Evolutionary conservation across 179 eudicot species (phyloP), one percentile per base, ranked within the genome.

Genomic region (Pouteria campechiana): DNA sequence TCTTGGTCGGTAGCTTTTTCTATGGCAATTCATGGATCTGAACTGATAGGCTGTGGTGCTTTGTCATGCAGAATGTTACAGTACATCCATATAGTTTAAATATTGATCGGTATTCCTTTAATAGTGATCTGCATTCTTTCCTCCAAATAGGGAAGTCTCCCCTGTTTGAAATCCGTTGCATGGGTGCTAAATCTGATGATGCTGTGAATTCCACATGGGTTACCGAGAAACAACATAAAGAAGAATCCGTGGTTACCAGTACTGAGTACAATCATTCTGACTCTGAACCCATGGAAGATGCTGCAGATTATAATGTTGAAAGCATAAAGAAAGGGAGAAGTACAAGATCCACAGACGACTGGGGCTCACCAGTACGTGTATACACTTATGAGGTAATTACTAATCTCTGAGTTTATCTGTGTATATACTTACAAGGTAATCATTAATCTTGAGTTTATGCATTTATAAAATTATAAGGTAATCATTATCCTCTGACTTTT

Each of bases 301-400:
- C 64, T 1, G 42, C 47, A 17, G 66, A 60, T 27, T 50, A 32
- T 54, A 45, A 17, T 34, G 48, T 40, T 19, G 28, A 48, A 14
- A 58, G 32, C 24, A 24, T 60, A 44, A 61, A 57, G 61, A 74
- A 48, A 44, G 52, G 50, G 53, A 54, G 58, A 54, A 29, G 37
- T 30, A 46, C 43, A 15, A 50, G 16, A 48, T 33, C 52, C 45
- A 19, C 15, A 36, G 63, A 52, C 28, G 60, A 42, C 47, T 60
- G 60, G 51, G 60, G 55, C 46, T 60, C 67, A 23, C 93, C 89
- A 0, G 43, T 82, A 8, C 67, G 37, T 61, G 88, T 86, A 21
- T 90, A 86, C 45, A 77, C 87, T 17, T 72, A 72, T 37, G 63
- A 72, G 78, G 78, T 72, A 38, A 36, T n/a, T n/a, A n/a, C n/a